phyloP scores from a whole-genome alignment of 2,329 filamentous ascomycete species.

The Cordyceps farinosa region DNA sequence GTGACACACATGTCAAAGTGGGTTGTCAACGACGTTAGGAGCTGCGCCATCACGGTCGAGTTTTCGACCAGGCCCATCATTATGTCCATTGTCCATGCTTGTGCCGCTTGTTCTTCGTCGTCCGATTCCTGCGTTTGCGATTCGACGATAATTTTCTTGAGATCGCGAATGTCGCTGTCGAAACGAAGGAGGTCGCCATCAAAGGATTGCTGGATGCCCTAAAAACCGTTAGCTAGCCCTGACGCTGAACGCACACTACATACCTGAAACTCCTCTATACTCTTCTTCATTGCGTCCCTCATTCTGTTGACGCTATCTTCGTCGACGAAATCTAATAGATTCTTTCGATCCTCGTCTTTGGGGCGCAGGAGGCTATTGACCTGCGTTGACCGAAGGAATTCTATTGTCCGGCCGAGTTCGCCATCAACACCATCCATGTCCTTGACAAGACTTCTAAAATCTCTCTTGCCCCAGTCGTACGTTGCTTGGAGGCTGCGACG shows the following conservation, averaged over 20 bases:
- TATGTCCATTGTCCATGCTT: conserved; percentile 46
- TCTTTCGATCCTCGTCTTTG: conserved; percentile 54
- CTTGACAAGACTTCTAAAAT: conserved; percentile 60
- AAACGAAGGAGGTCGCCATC: conserved; percentile 73
- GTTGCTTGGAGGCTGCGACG: conserved; percentile 50
- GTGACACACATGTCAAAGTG: conserved; percentile 94
- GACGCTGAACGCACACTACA: conserved; percentile 21
- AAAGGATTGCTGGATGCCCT: conserved; percentile 67
- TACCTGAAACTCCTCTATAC: conserved; percentile 68
- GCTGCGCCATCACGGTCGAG: conserved; percentile 76
- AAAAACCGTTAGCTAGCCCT: conserved; percentile 1
- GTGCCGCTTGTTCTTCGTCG: conserved; percentile 27
- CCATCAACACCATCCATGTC: conserved; percentile 64
- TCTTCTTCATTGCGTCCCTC: conserved; percentile 62
- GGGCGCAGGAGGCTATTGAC: conserved; percentile 64
- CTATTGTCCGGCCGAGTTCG: conserved; percentile 63
- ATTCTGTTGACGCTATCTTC: conserved; percentile 65
- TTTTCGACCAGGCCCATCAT: conserved; percentile 66
- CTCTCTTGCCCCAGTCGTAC: conserved; percentile 55
- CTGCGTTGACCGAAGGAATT: conserved; percentile 57
- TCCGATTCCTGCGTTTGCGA: conserved; percentile 33
- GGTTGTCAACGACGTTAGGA: conserved; percentile 73
- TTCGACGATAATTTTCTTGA: conserved; percentile 56
- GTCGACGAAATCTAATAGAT: conserved; percentile 72
- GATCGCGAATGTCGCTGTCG: conserved; percentile 66